Percentiles rank a stretch among this genome's conserved stretches.
Evolutionary conservation across 2,329 filamentous ascomycete species (phyloP).

Genomic region (Mycogone perniciosa): DNA sequence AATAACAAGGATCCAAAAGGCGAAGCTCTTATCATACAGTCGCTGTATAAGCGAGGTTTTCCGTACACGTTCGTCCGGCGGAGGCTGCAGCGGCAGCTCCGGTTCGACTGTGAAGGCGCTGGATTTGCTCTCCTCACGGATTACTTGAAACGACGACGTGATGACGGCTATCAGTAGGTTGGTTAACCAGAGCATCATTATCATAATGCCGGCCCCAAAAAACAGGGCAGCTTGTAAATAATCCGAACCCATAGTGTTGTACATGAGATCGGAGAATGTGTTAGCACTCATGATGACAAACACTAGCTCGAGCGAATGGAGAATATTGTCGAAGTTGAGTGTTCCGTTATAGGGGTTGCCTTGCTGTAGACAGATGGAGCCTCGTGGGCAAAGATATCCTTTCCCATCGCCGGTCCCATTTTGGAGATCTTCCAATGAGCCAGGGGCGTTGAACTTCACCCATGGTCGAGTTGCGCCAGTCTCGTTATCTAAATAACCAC

Average conservation of each 20-base stretch:
- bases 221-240: slow-evolving; percentile 81
- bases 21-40: slow-evolving; percentile 65
- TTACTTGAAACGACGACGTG: slow-evolving; percentile 96
- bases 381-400: slow-evolving; percentile 79
- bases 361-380: slow-evolving; percentile 77
- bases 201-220: slow-evolving; percentile 68
- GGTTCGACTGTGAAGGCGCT: slow-evolving; percentile 85
- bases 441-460: slow-evolving; percentile 40
- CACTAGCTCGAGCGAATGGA: slow-evolving; percentile 85
- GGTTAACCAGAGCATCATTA: slow-evolving; percentile 93
- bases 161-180: slow-evolving; percentile 95
- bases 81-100: slow-evolving; percentile 33
- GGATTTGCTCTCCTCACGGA: slow-evolving; percentile 88
- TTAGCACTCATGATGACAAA: slow-evolving; percentile 99
- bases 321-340: slow-evolving; percentile 90
- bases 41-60: slow-evolving; percentile 53
- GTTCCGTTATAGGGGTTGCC: slow-evolving; percentile 76
- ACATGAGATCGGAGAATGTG: slow-evolving; percentile 92
- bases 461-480: slow-evolving; percentile 60
- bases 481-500: slow-evolving; percentile 63
- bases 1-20: slow-evolving; percentile 77
- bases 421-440: slow-evolving; percentile 40
- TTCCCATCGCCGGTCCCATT: slow-evolving; percentile 56
- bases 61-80: slow-evolving; percentile 32
- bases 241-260: slow-evolving; percentile 86